These are phyloP conservation scores for Eucalyptus pauciflora DNA, from an alignment of 345 rosid genomes.

Conservation along the genomic window DNA sequence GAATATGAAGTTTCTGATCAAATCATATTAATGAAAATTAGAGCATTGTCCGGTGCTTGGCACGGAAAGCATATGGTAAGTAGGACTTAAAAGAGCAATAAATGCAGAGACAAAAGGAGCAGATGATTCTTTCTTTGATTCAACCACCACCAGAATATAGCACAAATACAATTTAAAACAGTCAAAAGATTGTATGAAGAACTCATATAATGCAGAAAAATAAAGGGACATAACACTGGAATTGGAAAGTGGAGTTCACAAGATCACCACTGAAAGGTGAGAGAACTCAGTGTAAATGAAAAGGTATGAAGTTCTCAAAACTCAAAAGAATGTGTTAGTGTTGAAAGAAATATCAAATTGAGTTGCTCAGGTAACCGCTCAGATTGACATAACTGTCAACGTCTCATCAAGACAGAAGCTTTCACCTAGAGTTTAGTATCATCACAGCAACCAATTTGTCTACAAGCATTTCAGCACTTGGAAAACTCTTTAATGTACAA, in stretches of 20 bases:
- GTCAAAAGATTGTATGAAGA: background rate
- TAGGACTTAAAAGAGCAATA: background rate
- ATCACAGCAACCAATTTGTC: conserved; percentile 20
- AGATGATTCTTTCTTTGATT: background rate
- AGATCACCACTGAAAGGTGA: background rate
- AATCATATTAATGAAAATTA: no score
- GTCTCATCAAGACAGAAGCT: conserved; percentile 16
- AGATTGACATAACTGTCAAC: conserved; percentile 18
- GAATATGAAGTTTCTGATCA: background rate
- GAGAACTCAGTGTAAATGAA: background rate
- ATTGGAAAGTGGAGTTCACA: background rate
- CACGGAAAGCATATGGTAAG: background rate
- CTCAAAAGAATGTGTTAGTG: background rate
- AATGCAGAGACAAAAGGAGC: background rate
- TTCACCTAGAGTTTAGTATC: conserved; percentile 2
- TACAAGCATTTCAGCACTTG: background rate
- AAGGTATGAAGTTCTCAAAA: background rate
- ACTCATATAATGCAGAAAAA: background rate
- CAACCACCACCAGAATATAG: background rate
- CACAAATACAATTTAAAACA: background rate
- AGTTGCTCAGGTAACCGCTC: conserved; percentile 62
- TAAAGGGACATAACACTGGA: background rate
- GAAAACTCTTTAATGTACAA: background rate
- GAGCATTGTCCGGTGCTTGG: background rate
- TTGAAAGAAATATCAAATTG: background rate